Evolutionary conservation across 352 stramenopile genomes (phyloP).

Genomic region (Plasmopara halstedii): DNA sequence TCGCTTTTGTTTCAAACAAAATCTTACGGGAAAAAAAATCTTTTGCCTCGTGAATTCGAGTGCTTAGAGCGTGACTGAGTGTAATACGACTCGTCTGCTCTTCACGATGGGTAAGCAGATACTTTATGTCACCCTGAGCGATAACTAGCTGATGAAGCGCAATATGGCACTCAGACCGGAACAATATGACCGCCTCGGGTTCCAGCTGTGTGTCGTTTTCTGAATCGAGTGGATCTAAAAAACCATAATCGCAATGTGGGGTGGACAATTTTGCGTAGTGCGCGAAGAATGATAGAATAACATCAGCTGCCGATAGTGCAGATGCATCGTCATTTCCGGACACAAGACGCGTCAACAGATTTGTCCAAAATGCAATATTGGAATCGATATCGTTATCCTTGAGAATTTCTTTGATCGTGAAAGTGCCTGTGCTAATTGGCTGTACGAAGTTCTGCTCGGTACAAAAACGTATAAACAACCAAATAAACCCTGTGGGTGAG

Average conservation of each 20-base stretch:
- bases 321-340: slow-evolving; percentile 22
- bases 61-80: slow-evolving; percentile 65
- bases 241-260: slow-evolving; percentile 34
- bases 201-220: slow-evolving; percentile 62
- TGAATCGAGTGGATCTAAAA: slow-evolving; percentile 47
- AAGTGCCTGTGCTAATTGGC: slow-evolving; percentile 25
- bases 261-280: slow-evolving; percentile 55
- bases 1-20: slow-evolving; percentile 35
- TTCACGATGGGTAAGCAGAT: slow-evolving; percentile 38
- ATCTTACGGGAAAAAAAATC: slow-evolving; percentile 72
- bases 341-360: slow-evolving; percentile 33
- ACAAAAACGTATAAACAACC: slow-evolving; percentile 69
- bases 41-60: slow-evolving; percentile 38
- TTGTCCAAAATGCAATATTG: slow-evolving; percentile 60
- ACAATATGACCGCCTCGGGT: slow-evolving; percentile 27
- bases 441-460: slow-evolving; percentile 37
- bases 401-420: slow-evolving; percentile 27
- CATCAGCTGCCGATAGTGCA: slow-evolving; percentile 35
- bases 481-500: slow-evolving; percentile 58
- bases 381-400: slow-evolving; percentile 41
- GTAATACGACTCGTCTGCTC: slow-evolving; percentile 57
- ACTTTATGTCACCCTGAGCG: slow-evolving; percentile 46
- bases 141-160: slow-evolving; percentile 61
- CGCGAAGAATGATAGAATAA: slow-evolving; percentile 50
- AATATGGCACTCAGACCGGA: slow-evolving; percentile 58